A percentile compares a stretch with the other conserved stretches of the same genome.
Conservation (phyloP, 2,329 filamentous ascomycete species). For the Penicillium sclerotiorum region DNA sequence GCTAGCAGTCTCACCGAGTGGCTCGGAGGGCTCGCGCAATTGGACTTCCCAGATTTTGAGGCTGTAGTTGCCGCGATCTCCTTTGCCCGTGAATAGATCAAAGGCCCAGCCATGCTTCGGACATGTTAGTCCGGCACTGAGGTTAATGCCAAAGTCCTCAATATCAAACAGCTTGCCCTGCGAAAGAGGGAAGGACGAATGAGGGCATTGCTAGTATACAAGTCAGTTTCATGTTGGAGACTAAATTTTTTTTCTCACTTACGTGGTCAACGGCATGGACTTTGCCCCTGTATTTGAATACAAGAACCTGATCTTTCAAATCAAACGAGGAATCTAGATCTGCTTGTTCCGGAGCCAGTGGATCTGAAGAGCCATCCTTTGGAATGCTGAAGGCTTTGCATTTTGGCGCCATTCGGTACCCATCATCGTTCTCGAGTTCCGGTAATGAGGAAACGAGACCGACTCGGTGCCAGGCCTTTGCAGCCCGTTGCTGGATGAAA, state of each 20-base stretch:
- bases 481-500: slow-evolving; percentile 20
- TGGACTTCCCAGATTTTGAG: slow-evolving; percentile 68
- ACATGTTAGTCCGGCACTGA: slow-evolving; percentile 61
- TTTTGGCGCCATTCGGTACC: slow-evolving; percentile 49
- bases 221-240: slow-evolving; percentile 6
- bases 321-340: slow-evolving; percentile 41
- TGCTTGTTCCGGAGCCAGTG: slow-evolving; percentile 30
- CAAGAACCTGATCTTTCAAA: slow-evolving; percentile 63
- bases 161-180: slow-evolving; percentile 68
- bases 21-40: slow-evolving; percentile 40
- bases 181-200: slow-evolving; percentile 67
- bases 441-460: slow-evolving; percentile 60
- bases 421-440: slow-evolving; percentile 45
- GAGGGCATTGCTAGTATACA: slow-evolving; percentile 62
- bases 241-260: slow-evolving; percentile 17
- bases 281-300: slow-evolving; percentile 65
- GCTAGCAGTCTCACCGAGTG: slow-evolving; percentile 1
- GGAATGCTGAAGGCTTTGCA: slow-evolving; percentile 63
- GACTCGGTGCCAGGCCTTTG: slow-evolving; percentile 55
- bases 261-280: slow-evolving; percentile 72
- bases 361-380: slow-evolving; percentile 27
- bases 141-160: slow-evolving; percentile 65
- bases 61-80: slow-evolving; percentile 64
- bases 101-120: slow-evolving; percentile 74
- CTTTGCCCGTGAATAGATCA: slow-evolving; percentile 64